Evolutionary conservation across 2,329 filamentous ascomycete genomes (phyloP).

Genomic region (Aspergillus viridinutans): DNA sequence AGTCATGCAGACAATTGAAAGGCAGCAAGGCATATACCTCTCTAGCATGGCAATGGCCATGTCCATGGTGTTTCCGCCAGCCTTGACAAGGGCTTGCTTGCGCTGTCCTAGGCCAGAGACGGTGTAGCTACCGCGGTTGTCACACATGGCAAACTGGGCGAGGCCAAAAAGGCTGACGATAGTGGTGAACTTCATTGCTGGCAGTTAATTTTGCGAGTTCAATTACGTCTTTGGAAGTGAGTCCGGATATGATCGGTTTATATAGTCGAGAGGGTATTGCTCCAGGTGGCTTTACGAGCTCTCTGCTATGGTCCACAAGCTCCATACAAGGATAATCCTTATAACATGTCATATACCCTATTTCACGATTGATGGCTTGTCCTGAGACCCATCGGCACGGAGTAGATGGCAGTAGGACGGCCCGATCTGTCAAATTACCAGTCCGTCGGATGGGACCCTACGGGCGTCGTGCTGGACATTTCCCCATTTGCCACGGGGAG

Average conservation of each 20-base stretch:
- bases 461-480: neutral
- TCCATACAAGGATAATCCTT: neutral
- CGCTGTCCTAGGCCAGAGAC: slow-evolving; percentile 15
- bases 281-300: no score
- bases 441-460: no score
- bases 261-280: no score
- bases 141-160: slow-evolving; percentile 3
- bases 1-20: neutral
- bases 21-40: slow-evolving; percentile 8
- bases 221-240: neutral
- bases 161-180: neutral
- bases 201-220: neutral
- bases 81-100: slow-evolving; percentile 17
- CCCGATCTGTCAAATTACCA: no score
- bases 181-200: slow-evolving; percentile 2
- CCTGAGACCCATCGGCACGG: no score
- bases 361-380: no score
- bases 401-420: no score
- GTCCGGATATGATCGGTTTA: neutral
- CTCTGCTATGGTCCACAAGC: no score
- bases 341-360: neutral
- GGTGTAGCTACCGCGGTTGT: slow-evolving; percentile 17
- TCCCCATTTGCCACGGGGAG: neutral
- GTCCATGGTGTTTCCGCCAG: slow-evolving; percentile 21
- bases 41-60: slow-evolving; percentile 25